Percentiles rank a stretch among this genome's conserved stretches.
Conservation (phyloP, 306 rosid genomes). For the Geum urbanum region DNA sequence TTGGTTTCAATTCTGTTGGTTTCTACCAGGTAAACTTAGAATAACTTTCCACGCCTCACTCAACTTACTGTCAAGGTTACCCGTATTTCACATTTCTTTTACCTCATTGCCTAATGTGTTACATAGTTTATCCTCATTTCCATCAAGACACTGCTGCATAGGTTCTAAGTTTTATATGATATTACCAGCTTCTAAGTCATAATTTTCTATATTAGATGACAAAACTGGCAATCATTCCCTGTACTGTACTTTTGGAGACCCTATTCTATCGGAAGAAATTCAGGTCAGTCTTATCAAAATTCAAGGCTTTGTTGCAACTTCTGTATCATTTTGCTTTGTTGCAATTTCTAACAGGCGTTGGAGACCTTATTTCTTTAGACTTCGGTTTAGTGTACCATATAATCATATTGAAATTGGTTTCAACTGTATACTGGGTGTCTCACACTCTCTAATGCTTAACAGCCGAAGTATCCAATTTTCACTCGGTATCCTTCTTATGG, state of each 20-base stretch:
- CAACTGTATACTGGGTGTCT: background rate
- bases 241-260: conserved; percentile 95
- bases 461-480: conserved; percentile 84
- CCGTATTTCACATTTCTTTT: background rate
- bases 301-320: background rate
- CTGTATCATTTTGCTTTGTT: too few species aligned
- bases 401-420: background rate
- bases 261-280: conserved; percentile 78
- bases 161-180: background rate
- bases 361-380: background rate
- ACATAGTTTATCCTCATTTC: background rate
- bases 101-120: background rate
- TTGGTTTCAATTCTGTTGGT: conserved; percentile 97
- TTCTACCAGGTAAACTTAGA: conserved; percentile 70
- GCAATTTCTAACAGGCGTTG: too few species aligned
- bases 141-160: background rate
- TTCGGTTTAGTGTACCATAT: background rate
- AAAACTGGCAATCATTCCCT: conserved; percentile 97
- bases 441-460: conserved; percentile 27
- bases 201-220: conserved; percentile 62
- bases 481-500: conserved; percentile 70
- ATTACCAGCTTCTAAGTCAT: conserved; percentile 11
- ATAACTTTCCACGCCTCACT: background rate
- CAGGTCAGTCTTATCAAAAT: conserved; percentile 51
- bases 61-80: background rate